phyloP scores from a whole-genome alignment of 495 filamentous ascomycete species.

The Oidiodendron maius region DNA sequence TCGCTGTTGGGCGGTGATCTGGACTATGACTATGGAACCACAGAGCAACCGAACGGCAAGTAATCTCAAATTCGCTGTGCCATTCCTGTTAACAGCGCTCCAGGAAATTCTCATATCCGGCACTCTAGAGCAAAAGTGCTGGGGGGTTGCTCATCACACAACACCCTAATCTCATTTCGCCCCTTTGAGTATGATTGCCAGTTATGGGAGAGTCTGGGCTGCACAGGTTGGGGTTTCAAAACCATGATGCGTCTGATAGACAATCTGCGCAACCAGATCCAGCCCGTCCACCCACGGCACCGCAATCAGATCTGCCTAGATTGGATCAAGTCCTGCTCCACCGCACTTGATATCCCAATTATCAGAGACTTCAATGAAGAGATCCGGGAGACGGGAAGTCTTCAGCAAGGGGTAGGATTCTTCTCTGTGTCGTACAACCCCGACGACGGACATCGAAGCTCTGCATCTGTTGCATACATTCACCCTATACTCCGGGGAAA shows the following conservation, averaged over 20 bases:
- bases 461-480: slow-evolving; percentile 79
- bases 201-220: slow-evolving; percentile 66
- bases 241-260: slow-evolving; percentile 70
- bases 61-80: not conserved
- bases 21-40: slow-evolving; percentile 83
- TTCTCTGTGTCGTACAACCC: slow-evolving; percentile 82
- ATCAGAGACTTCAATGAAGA: slow-evolving; percentile 77
- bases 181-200: slow-evolving; percentile 76
- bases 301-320: slow-evolving; percentile 80
- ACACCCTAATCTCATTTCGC: slow-evolving; percentile 80
- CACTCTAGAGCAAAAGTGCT: slow-evolving; percentile 82
- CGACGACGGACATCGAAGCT: slow-evolving; percentile 70
- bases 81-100: slow-evolving; percentile 12
- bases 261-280: slow-evolving; percentile 70
- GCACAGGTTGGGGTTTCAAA: slow-evolving; percentile 72
- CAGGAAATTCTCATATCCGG: slow-evolving; percentile 76
- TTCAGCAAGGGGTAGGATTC: slow-evolving; percentile 73
- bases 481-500: slow-evolving; percentile 75
- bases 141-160: slow-evolving; percentile 82
- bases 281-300: slow-evolving; percentile 70
- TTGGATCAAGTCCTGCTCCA: slow-evolving; percentile 70
- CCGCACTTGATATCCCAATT: slow-evolving; percentile 66
- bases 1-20: slow-evolving; percentile 71
- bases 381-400: slow-evolving; percentile 58
- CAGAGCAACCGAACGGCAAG: slow-evolving; percentile 72